A percentile compares a stretch with the other conserved stretches of the same genome.
These are phyloP conservation scores for Xerocomus nothofagi DNA, from an alignment of 1,284 basidiomycete species.

Conservation along the genomic window DNA sequence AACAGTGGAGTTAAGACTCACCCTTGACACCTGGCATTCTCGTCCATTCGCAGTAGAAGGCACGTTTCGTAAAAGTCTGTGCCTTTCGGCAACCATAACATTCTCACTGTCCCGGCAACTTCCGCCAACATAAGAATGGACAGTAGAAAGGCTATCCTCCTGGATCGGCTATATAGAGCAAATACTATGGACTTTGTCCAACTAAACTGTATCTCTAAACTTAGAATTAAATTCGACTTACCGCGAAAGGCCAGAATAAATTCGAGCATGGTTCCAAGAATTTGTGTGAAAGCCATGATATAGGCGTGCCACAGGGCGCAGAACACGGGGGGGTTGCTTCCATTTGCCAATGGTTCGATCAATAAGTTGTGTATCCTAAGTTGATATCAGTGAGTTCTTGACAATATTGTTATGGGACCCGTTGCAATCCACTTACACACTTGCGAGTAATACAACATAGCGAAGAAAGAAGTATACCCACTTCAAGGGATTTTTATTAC, in stretches of 20 bases:
- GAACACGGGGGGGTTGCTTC: conserved; percentile 13
- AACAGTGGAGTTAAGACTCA: conserved; percentile 1
- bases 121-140: conserved; percentile 16
- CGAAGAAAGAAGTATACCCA: conserved; percentile 27
- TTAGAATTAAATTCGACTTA: conserved; percentile 6
- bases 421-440: conserved; percentile 12
- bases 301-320: conserved; percentile 20
- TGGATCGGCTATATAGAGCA: conserved; percentile 25
- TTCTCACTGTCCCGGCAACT: background rate
- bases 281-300: conserved; percentile 6
- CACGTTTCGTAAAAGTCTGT: conserved; percentile 3
- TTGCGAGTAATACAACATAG: conserved; percentile 15
- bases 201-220: background rate
- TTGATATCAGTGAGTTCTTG: background rate
- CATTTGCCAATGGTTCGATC: conserved; percentile 10
- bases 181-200: conserved; percentile 10
- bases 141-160: conserved; percentile 11
- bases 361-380: conserved; percentile 18
- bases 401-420: background rate
- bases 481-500: conserved; percentile 16
- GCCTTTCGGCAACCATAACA: conserved; percentile 1
- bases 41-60: conserved; percentile 7
- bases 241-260: conserved; percentile 21
- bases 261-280: conserved; percentile 13
- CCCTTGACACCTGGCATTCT: conserved; percentile 5